A percentile compares a stretch with the other conserved stretches of the same genome.
Conservation (phyloP, 805 yeast species). For the Myxozyma vanderwaltii region DNA sequence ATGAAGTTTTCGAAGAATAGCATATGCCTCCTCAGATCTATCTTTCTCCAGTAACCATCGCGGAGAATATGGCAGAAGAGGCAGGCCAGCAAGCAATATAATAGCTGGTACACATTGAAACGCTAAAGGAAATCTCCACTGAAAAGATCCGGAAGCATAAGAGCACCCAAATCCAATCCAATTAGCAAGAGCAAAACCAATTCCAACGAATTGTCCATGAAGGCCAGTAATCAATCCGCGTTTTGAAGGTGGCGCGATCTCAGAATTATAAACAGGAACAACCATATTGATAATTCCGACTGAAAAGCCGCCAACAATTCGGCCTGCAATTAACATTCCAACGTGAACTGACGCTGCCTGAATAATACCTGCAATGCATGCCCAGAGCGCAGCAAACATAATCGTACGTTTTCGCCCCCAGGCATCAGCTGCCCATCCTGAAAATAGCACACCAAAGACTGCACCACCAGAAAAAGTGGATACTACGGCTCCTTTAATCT, state of each 20-base stretch:
- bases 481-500: constrained; percentile 42
- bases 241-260: constrained; percentile 59
- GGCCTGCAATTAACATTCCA: constrained; percentile 58
- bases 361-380: constrained; percentile 63
- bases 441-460: constrained; percentile 46
- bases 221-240: constrained; percentile 60
- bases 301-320: constrained; percentile 51
- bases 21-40: constrained; percentile 53
- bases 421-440: constrained; percentile 38
- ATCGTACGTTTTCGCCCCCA: constrained; percentile 55
- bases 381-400: constrained; percentile 56
- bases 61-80: constrained; percentile 79
- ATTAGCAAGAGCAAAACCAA: constrained; percentile 69
- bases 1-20: constrained; percentile 6
- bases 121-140: constrained; percentile 73
- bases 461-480: constrained; percentile 52
- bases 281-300: constrained; percentile 63
- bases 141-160: constrained; percentile 46
- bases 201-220: constrained; percentile 62
- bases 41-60: constrained; percentile 65
- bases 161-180: constrained; percentile 69
- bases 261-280: constrained; percentile 64
- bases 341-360: constrained; percentile 65
- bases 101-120: constrained; percentile 59
- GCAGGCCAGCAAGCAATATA: constrained; percentile 45